These are phyloP conservation scores for Solidago caesia DNA, from an alignment of 129 eudicot species.

Conservation along the genomic window DNA sequence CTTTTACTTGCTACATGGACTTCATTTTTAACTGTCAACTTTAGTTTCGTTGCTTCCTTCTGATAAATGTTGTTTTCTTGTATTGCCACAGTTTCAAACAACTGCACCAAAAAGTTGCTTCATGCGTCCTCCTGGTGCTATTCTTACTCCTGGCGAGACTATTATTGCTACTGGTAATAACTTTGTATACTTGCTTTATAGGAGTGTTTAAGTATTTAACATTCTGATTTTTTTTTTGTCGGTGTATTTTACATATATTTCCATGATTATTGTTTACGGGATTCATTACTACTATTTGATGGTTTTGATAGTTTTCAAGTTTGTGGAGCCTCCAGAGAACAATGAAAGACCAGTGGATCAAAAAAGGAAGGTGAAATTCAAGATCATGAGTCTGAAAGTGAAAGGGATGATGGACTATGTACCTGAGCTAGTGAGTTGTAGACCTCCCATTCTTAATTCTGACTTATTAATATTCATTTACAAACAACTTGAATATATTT, in stretches of 20 bases:
- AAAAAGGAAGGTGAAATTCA: conserved; percentile 74
- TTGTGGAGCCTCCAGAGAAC: conserved; percentile 75
- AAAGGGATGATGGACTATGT: conserved; percentile 76
- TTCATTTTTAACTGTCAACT: neutral
- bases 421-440: conserved; percentile 67
- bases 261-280: neutral
- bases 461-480: neutral
- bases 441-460: neutral
- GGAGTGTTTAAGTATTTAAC: neutral
- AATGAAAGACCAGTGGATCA: conserved; percentile 74
- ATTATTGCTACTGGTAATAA: conserved; percentile 82
- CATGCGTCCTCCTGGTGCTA: conserved; percentile 98
- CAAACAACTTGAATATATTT: neutral
- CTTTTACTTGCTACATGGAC: conserved; percentile 11
- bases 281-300: conserved; percentile 22
- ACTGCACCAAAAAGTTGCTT: conserved; percentile 98
- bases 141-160: conserved; percentile 87
- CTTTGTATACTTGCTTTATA: neutral
- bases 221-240: conserved; percentile 10
- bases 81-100: conserved; percentile 76
- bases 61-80: conserved; percentile 27
- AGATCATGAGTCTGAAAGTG: conserved; percentile 89
- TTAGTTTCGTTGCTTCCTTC: neutral
- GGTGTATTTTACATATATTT: neutral
- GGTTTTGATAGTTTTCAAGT: conserved; percentile 68